These are phyloP conservation scores for Pseudozyma tsukubaensis DNA, from an alignment of 1,284 basidiomycete species.

Conservation along the genomic window DNA sequence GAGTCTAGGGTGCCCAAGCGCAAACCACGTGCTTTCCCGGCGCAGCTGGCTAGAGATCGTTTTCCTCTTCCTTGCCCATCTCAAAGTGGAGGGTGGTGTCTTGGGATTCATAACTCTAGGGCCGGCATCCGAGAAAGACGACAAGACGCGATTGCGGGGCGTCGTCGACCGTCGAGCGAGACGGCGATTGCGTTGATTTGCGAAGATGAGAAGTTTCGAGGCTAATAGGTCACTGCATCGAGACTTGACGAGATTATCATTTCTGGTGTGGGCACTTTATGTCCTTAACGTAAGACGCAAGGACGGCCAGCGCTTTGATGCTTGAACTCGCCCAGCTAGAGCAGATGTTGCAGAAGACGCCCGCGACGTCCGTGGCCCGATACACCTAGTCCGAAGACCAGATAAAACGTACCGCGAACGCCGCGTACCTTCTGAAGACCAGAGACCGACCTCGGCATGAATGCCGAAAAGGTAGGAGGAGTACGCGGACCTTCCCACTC, in stretches of 20 bases:
- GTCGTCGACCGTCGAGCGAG: constrained; percentile 11
- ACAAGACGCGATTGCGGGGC: constrained; percentile 27
- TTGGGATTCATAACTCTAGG: constrained; percentile 38
- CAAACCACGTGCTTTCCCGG: constrained; percentile 11
- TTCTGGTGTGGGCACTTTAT: constrained; percentile 56
- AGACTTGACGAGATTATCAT: constrained; percentile 50
- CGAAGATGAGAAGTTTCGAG: neutral
- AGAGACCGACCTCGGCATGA: constrained; percentile 30
- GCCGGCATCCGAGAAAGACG: constrained; percentile 8
- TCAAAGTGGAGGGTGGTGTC: constrained; percentile 49
- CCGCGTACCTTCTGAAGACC: constrained; percentile 41
- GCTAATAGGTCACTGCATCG: constrained; percentile 15
- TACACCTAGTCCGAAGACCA: constrained; percentile 5
- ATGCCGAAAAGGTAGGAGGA: constrained; percentile 57
- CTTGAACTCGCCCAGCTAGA: constrained; percentile 58
- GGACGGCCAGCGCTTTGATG: constrained; percentile 49
- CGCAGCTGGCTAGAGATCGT: constrained; percentile 39
- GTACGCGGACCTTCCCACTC: constrained; percentile 69
- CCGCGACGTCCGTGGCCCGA: constrained; percentile 12
- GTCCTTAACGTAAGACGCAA: constrained; percentile 17
- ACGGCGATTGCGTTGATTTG: constrained; percentile 5
- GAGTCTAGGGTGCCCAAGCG: constrained; percentile 31
- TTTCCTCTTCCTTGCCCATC: constrained; percentile 51
- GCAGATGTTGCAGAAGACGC: constrained; percentile 42
- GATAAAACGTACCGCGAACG: constrained; percentile 6